Percentiles rank a stretch among this genome's conserved stretches.
Evolutionary conservation across 345 rosid species (phyloP).

Genomic region (Boechera stricta): DNA sequence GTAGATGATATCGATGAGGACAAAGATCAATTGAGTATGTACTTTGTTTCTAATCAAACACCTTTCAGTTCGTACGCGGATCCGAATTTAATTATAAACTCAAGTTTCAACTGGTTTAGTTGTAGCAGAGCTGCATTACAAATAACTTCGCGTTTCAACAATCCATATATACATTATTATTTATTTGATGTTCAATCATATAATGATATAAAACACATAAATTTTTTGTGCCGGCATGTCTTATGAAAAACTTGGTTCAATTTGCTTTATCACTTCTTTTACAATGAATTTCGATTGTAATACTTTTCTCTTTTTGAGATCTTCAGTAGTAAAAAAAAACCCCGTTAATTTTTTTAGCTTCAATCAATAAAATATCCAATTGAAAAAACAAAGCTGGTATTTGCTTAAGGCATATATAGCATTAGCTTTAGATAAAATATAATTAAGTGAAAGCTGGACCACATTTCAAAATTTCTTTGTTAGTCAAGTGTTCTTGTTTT

Average conservation of each 20-base stretch:
- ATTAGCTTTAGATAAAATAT: not conserved
- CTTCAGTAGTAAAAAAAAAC: not conserved
- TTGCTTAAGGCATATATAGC: not conserved
- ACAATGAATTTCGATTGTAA: not conserved
- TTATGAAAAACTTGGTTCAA: not conserved
- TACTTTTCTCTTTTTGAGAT: not conserved
- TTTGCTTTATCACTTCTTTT: not conserved
- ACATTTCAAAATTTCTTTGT: not conserved
- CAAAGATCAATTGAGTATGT: constrained; percentile 5
- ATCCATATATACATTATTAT: not conserved
- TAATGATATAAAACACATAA: not conserved
- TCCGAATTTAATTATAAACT: not conserved
- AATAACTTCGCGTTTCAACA: not conserved
- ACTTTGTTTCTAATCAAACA: not conserved
- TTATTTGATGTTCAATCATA: not conserved
- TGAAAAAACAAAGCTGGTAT: not conserved
- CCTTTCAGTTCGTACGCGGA: too few species aligned
- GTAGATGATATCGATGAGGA: not conserved
- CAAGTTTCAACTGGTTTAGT: not conserved
- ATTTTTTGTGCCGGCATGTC: not conserved
- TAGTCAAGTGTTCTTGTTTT: not conserved
- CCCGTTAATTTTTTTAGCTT: not conserved
- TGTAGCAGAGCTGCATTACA: not conserved
- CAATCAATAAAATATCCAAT: not conserved
- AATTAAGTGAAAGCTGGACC: not conserved